These are phyloP conservation scores for Phytophthora melonis DNA, from an alignment of 352 stramenopile genomes.

Conservation along the genomic window DNA sequence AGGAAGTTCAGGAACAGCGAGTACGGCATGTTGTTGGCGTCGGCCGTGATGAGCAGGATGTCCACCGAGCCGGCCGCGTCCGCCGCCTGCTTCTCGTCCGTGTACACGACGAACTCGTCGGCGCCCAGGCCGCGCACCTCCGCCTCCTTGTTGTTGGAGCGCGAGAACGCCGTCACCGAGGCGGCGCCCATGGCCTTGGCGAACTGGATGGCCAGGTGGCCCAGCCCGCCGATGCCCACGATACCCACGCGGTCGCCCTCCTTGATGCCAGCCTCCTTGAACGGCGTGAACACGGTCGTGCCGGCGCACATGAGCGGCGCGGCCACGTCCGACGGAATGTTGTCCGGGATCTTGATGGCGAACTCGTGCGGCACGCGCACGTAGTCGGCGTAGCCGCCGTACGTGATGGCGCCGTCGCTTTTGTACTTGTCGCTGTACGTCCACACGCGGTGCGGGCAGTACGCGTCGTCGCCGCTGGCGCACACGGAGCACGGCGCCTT, in stretches of 20 bases:
- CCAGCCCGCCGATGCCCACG: slow-evolving; percentile 19
- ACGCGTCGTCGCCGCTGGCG: slow-evolving; percentile 61
- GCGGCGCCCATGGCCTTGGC: slow-evolving; percentile 49
- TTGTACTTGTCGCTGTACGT: slow-evolving; percentile 64
- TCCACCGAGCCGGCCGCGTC: slow-evolving; percentile 49
- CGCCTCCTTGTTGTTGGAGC: slow-evolving; percentile 59
- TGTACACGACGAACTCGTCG: slow-evolving; percentile 49
- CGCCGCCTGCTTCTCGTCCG: slow-evolving; percentile 36
- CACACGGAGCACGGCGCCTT: slow-evolving; percentile 67
- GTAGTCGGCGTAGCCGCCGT: slow-evolving; percentile 73
- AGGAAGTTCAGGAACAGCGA: too few species aligned
- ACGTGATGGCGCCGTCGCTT: slow-evolving; percentile 44
- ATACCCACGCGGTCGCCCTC: slow-evolving; percentile 16
- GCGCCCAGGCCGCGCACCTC: slow-evolving; percentile 59
- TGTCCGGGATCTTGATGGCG: slow-evolving; percentile 53
- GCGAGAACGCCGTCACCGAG: slow-evolving; percentile 64
- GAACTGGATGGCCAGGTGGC: slow-evolving; percentile 27
- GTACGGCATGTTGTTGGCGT: too few species aligned
- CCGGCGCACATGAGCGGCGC: slow-evolving; percentile 23
- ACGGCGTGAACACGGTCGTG: slow-evolving; percentile 18
- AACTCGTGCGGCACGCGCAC: slow-evolving; percentile 70
- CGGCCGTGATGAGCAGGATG: slow-evolving; percentile 23
- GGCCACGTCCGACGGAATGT: slow-evolving; percentile 25
- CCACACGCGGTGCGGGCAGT: slow-evolving; percentile 54
- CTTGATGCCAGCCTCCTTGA: slow-evolving; percentile 2